Conservation (phyloP, 768 basidiomycete genomes). For the Mycena epipterygia region DNA sequence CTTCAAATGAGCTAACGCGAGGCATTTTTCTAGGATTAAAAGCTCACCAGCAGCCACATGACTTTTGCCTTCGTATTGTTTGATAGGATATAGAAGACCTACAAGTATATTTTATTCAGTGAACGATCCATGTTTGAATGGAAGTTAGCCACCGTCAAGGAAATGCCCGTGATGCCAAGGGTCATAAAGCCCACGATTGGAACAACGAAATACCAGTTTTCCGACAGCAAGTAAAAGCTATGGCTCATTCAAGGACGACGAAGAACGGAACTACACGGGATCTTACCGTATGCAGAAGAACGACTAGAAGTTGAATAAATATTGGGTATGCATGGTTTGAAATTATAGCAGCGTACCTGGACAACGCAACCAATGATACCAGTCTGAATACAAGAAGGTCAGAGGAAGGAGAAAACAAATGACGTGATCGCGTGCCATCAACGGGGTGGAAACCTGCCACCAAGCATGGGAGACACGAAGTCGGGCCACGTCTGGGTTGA, state of each 20-base stretch:
- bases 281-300: slow-evolving; percentile 23
- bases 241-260: background rate
- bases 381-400: background rate
- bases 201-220: slow-evolving; percentile 1
- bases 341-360: background rate
- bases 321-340: background rate
- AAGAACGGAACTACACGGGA: background rate
- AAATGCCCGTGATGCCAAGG: slow-evolving; percentile 23
- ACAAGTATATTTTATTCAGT: background rate
- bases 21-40: background rate
- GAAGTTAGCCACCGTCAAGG: background rate
- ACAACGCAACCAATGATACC: slow-evolving; percentile 17
- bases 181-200: slow-evolving; percentile 14
- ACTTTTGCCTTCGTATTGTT: slow-evolving; percentile 5
- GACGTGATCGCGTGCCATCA: slow-evolving; percentile 1
- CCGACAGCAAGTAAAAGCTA: slow-evolving; percentile 24
- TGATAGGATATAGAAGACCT: slow-evolving; percentile 10
- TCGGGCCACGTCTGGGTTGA: slow-evolving; percentile 20
- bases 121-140: background rate
- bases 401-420: background rate
- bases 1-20: too few relatives aligned
- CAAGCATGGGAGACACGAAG: slow-evolving; percentile 2
- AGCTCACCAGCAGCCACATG: slow-evolving; percentile 17
- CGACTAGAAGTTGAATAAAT: background rate
- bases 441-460: slow-evolving; percentile 22